These are phyloP conservation scores for Monosporascus sp. DNA, from an alignment of 2,329 filamentous ascomycete genomes.

Conservation along the genomic window DNA sequence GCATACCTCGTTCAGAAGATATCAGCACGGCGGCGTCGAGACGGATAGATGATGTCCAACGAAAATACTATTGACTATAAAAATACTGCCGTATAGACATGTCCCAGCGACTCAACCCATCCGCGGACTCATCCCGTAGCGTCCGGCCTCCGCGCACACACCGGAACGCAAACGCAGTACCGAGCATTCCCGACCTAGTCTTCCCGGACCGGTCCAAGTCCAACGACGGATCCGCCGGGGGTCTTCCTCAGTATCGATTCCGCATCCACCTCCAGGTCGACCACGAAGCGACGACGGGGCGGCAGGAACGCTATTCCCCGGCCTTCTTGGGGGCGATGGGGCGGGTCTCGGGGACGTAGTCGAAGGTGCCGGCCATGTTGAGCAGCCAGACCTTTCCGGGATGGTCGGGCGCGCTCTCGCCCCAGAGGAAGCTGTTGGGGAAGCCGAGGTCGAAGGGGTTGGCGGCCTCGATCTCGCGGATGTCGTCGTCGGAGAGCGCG, in stretches of 20 bases:
- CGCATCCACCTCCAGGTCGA: slow-evolving; percentile 12
- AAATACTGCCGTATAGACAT: too few relatives aligned
- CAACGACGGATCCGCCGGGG: too few relatives aligned
- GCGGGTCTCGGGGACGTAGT: slow-evolving; percentile 42
- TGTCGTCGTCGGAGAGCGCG: slow-evolving; percentile 43
- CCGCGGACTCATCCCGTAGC: too few relatives aligned
- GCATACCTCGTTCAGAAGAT: too few relatives aligned
- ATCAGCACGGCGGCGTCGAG: too few relatives aligned
- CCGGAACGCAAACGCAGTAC: too few relatives aligned
- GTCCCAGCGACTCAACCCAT: too few relatives aligned
- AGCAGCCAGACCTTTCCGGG: slow-evolving; percentile 39
- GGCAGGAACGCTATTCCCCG: slow-evolving; percentile 35
- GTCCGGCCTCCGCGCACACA: too few relatives aligned
- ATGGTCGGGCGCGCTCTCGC: slow-evolving; percentile 24
- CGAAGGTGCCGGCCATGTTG: slow-evolving; percentile 41
- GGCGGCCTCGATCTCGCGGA: slow-evolving; percentile 48
- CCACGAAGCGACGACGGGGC: slow-evolving; percentile 3
- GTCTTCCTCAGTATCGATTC: background rate
- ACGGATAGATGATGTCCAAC: too few relatives aligned
- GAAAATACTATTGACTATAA: too few relatives aligned
- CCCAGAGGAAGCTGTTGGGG: slow-evolving; percentile 51
- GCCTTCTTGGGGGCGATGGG: slow-evolving; percentile 36
- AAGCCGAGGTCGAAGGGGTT: slow-evolving; percentile 52
- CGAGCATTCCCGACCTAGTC: too few relatives aligned
- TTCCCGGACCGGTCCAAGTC: too few relatives aligned